These are phyloP conservation scores for Actinidia arguta DNA, from an alignment of 179 eudicot genomes.

Conservation along the genomic window DNA sequence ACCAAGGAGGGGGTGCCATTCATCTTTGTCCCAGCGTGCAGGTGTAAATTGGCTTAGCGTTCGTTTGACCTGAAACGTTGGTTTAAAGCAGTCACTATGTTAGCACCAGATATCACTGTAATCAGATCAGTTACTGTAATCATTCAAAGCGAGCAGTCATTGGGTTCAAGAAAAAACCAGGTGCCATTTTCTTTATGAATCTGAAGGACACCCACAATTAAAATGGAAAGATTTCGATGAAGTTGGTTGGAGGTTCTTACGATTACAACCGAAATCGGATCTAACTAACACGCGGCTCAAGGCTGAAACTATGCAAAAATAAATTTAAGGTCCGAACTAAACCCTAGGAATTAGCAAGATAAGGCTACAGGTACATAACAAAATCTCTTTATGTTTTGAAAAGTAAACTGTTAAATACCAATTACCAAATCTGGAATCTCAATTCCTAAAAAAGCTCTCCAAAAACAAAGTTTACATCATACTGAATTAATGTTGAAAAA, in stretches of 20 bases:
- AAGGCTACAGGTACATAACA: too few species aligned
- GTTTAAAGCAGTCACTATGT: background rate
- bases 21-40: slow-evolving; percentile 99
- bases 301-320: background rate
- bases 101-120: background rate
- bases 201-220: background rate
- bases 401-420: too few species aligned
- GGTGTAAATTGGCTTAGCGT: slow-evolving; percentile 96
- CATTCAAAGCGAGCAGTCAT: background rate
- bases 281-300: background rate
- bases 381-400: too few species aligned
- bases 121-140: background rate
- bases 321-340: background rate
- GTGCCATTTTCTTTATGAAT: background rate
- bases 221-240: background rate
- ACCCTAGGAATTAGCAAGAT: background rate
- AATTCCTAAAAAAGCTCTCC: too few species aligned
- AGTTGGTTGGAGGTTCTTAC: background rate
- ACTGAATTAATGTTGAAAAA: too few species aligned
- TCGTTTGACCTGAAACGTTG: slow-evolving; percentile 71
- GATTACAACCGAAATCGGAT: background rate
- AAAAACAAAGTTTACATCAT: too few species aligned
- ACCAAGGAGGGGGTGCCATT: slow-evolving; percentile 98
- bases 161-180: background rate
- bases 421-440: too few species aligned